Conservation (phyloP, 345 rosid genomes). For the Populus pruinosa region DNA sequence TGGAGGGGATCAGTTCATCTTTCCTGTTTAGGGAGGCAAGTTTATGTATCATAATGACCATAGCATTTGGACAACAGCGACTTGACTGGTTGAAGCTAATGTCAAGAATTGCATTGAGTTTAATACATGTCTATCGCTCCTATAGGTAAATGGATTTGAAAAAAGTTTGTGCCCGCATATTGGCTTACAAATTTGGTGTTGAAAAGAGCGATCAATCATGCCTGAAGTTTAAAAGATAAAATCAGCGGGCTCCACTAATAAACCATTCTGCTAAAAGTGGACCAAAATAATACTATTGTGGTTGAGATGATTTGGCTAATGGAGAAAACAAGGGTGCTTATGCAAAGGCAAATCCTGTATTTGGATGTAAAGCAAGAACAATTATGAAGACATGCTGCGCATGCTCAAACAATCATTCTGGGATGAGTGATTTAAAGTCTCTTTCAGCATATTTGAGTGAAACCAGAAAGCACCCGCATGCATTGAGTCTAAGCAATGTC, state of each 20-base stretch:
- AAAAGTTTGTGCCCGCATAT: conserved; percentile 6
- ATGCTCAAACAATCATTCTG: conserved; percentile 45
- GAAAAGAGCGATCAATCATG: conserved; percentile 20
- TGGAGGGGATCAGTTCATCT: background rate
- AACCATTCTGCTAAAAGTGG: conserved; percentile 23
- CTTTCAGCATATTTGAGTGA: conserved; percentile 29
- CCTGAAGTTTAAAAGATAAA: conserved; percentile 22
- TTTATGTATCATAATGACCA: background rate
- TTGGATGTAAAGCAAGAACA: conserved; percentile 39
- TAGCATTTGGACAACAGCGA: background rate
- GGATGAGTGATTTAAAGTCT: conserved; percentile 28
- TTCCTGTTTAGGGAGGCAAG: background rate
- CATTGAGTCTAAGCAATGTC: conserved; percentile 28
- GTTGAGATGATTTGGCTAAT: conserved; percentile 24
- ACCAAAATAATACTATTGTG: conserved; percentile 6
- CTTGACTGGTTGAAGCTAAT: background rate
- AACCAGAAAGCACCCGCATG: conserved; percentile 21
- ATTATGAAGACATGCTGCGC: conserved; percentile 44
- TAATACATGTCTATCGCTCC: background rate
- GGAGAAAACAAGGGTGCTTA: conserved; percentile 21
- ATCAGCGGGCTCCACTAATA: conserved; percentile 37
- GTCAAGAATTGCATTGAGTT: background rate
- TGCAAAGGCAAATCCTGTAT: conserved; percentile 28
- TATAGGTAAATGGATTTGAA: background rate
- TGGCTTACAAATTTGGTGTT: conserved; percentile 24